A percentile compares a stretch with the other conserved stretches of the same genome.
Conservation (phyloP, 306 rosid species). For the Crataegus laevigata region DNA sequence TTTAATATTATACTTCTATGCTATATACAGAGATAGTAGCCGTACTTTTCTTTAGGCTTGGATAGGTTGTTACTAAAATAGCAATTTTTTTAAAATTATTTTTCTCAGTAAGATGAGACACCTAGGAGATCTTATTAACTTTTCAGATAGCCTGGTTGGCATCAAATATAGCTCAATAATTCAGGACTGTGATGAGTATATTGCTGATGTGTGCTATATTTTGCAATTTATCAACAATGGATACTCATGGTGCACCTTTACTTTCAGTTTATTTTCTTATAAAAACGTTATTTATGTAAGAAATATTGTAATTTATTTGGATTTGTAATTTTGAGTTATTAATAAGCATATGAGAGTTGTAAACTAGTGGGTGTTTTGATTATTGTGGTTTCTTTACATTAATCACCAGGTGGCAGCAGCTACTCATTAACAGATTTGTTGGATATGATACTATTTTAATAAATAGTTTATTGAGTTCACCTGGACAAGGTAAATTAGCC, state of each 20-base stretch:
- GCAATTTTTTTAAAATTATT: neutral
- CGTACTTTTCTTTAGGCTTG: neutral
- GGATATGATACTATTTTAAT: conserved; percentile 99
- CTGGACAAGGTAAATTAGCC: conserved; percentile 72
- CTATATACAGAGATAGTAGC: neutral
- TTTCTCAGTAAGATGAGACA: neutral
- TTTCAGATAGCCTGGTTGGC: neutral
- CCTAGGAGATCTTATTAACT: neutral
- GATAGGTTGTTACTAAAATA: neutral
- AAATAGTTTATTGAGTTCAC: conserved; percentile 86
- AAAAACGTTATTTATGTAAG: neutral
- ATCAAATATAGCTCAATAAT: neutral
- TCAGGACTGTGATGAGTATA: neutral
- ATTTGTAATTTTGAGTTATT: neutral
- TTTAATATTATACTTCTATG: neutral
- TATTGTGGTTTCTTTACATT: neutral
- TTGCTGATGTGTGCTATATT: neutral
- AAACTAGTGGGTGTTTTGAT: neutral
- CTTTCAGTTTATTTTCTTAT: neutral
- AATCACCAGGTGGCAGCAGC: conserved; percentile 90
- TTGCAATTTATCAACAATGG: neutral
- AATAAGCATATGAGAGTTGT: conserved; percentile 1
- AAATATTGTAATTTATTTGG: neutral
- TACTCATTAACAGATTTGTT: conserved; percentile 89
- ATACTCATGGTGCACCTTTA: neutral